phyloP scores from a whole-genome alignment of 208 protist species.

The Vickermania ingenoplastis region DNA sequence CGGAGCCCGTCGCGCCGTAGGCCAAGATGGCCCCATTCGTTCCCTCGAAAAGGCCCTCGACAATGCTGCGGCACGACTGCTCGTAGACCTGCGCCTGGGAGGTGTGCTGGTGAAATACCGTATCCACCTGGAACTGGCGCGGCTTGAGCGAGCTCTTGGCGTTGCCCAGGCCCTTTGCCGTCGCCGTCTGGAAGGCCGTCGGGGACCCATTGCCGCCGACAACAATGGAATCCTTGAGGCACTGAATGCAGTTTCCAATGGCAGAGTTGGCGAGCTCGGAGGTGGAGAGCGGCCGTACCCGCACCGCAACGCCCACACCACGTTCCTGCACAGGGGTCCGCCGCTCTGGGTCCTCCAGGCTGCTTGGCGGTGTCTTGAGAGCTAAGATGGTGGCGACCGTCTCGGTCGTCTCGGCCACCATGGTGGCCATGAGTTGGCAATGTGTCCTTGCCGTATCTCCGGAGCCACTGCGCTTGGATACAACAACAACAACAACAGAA shows the following conservation, averaged over 20 bases:
- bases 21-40: conserved; percentile 81
- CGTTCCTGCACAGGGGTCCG: not conserved
- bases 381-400: too few relatives aligned
- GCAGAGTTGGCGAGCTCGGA: conserved; percentile 52
- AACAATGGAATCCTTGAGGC: conserved; percentile 49
- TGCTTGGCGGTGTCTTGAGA: not conserved
- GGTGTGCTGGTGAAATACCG: conserved; percentile 54
- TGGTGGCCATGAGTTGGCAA: too few relatives aligned
- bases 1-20: conserved; percentile 82
- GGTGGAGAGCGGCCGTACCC: conserved; percentile 60
- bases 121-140: conserved; percentile 60
- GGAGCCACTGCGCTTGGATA: too few relatives aligned
- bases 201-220: conserved; percentile 17
- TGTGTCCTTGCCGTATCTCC: too few relatives aligned
- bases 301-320: conserved; percentile 52
- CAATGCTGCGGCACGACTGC: conserved; percentile 42
- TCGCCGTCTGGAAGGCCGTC: not conserved
- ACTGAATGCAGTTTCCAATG: conserved; percentile 50
- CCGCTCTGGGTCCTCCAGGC: not conserved
- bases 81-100: conserved; percentile 72
- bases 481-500: too few relatives aligned
- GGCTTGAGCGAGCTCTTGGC: conserved; percentile 9
- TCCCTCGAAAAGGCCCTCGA: conserved; percentile 60
- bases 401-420: too few relatives aligned
- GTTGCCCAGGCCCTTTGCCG: conserved; percentile 1